A percentile compares a stretch with the other conserved stretches of the same genome.
Evolutionary conservation across 1,139 yeast genomes (phyloP).

Genomic region (Suhomyces bribrorum): DNA sequence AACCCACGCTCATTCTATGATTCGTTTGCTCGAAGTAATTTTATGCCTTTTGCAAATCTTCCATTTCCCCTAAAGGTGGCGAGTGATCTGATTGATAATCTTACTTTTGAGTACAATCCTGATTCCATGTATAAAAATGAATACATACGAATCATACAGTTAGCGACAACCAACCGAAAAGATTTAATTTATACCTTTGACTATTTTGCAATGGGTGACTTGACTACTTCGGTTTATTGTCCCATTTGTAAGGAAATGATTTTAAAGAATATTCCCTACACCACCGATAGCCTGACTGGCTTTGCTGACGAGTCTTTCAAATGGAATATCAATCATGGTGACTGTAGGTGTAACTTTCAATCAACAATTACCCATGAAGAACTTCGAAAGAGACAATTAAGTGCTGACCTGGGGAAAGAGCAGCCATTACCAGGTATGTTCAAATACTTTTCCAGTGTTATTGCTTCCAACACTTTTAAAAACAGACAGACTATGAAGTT

Average conservation of each 20-base stretch:
- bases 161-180: neutral
- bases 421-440: constrained; percentile 18
- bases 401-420: constrained; percentile 18
- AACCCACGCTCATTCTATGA: constrained; percentile 33
- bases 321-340: constrained; percentile 1
- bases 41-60: constrained; percentile 22
- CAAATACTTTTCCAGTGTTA: constrained; percentile 14
- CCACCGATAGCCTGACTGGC: constrained; percentile 19
- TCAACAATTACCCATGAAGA: constrained; percentile 20
- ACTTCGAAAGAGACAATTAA: constrained; percentile 24
- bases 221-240: constrained; percentile 17
- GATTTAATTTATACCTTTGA: constrained; percentile 6
- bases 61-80: constrained; percentile 31
- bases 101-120: constrained; percentile 23
- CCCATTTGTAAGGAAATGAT: constrained; percentile 20
- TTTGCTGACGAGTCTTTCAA: constrained; percentile 25
- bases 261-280: constrained; percentile 17
- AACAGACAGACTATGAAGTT: constrained; percentile 7
- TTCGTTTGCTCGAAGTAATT: constrained; percentile 26
- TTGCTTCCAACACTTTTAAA: constrained; percentile 6
- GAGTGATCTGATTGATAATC: constrained; percentile 22
- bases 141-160: constrained; percentile 10
- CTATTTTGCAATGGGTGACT: constrained; percentile 8
- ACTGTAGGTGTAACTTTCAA: constrained; percentile 10
- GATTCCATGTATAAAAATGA: constrained; percentile 4